Base-by-base conservation (phyloP, 1,139 yeast species). In the Pichia cactophila region DNA sequence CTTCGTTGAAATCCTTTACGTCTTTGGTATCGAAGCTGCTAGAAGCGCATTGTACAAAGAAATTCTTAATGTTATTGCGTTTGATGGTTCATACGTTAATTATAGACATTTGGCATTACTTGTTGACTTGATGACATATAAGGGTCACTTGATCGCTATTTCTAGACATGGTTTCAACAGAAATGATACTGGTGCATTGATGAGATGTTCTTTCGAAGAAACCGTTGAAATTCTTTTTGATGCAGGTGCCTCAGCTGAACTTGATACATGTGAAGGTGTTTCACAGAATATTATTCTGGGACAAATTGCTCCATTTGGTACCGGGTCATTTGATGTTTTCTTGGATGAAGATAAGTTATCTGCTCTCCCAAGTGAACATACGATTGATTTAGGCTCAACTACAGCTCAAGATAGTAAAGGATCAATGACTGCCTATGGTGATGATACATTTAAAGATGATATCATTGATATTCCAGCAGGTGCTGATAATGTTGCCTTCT, bases 131-230 rank as follows among this genome's bases (percentile, higher is more conserved):
- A 94, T 94, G 99, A 94, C 99, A 2, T 86, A 96, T 45, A 86
- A 96, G 68, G 99, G 99, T 64, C 96, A 92, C 65, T 77, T 94
- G 70, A 92, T 94, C 88, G 97, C 98, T 37, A 92, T 94, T 61
- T 92, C 98, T 47, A 95, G 99, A 78, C 98, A 92, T 67, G 99
- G 99, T 79, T 92, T 94, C 70, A 94, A 94, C 69, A 84, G 98
- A 72, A 87, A 96, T 37, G 97, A 92, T 58, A 94, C 98, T 35
- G 98, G 98, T 72, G 98, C 98, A 1, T 77, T 94, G 65, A 94
- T 94, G 98, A 82, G 98, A 71, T 92, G 97, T 74, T 92, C 98
- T 47, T 94, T 94, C 74, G 99, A 94, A 73, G 98, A 94, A 69
- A 94, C 99, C 2, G 98, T 92, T 41, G 98, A 94, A 72, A 92